Evolutionary conservation across 495 filamentous ascomycete genomes (phyloP).

Genomic region (Aspergillus olivimuriae): DNA sequence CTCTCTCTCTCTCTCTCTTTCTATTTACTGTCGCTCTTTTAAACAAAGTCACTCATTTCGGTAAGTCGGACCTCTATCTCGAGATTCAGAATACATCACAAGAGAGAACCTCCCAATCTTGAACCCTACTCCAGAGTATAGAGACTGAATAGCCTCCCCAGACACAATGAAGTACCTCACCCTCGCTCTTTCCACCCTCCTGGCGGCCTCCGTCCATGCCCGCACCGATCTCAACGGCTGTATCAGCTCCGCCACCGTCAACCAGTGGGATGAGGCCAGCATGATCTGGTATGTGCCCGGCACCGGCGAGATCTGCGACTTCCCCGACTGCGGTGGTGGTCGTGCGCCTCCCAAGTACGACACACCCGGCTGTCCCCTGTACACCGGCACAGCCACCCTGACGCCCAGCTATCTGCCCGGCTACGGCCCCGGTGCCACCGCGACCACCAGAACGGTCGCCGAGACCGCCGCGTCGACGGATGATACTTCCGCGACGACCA

Average conservation of each 20-base stretch:
- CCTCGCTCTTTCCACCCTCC: conserved; percentile 14
- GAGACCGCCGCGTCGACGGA: conserved; percentile 8
- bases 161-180: conserved; percentile 22
- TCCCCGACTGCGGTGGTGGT: conserved; percentile 60
- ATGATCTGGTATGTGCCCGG: conserved; percentile 43
- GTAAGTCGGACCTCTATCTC: too few species aligned
- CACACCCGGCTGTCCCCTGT: conserved; percentile 52
- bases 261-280: conserved; percentile 33
- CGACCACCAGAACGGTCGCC: conserved; percentile 13
- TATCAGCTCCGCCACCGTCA: conserved; percentile 19
- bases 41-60: too few species aligned
- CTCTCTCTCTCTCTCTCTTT: too few species aligned
- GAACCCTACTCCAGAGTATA: too few species aligned
- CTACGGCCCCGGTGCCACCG: conserved; percentile 22
- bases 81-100: too few species aligned
- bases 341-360: conserved; percentile 54
- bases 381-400: conserved; percentile 50
- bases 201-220: conserved; percentile 16
- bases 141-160: too few species aligned
- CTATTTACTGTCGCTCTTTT: too few species aligned
- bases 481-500: background rate
- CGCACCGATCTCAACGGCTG: conserved; percentile 26
- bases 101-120: too few species aligned
- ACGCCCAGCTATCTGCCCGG: conserved; percentile 43
- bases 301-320: conserved; percentile 54